phyloP scores from a whole-genome alignment of 2,329 filamentous ascomycete genomes.

The Dothistroma pini region DNA sequence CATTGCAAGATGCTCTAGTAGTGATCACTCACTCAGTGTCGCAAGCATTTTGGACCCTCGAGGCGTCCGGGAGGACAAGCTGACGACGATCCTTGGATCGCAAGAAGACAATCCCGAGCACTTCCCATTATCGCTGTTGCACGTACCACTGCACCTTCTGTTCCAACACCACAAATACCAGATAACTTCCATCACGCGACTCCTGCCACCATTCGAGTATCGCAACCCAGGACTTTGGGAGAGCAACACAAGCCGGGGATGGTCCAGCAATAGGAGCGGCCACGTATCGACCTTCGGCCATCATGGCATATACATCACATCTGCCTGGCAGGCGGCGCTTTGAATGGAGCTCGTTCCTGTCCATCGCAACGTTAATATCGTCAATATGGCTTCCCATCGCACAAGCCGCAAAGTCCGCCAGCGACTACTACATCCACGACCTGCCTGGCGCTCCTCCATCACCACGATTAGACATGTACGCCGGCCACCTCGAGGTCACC shows the following conservation, averaged over 20 bases:
- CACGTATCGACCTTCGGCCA: conserved; percentile 17
- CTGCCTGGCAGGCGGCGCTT: conserved; percentile 6
- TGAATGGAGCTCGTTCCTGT: conserved; percentile 16
- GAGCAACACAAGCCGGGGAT: conserved; percentile 2
- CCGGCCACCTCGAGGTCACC: conserved; percentile 90
- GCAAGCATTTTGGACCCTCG: conserved; percentile 7
- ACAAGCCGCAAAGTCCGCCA: conserved; percentile 58
- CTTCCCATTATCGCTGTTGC: neutral
- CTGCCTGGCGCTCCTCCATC: conserved; percentile 75
- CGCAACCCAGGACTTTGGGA: neutral
- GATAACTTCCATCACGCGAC: neutral
- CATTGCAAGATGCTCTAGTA: neutral
- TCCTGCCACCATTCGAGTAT: neutral
- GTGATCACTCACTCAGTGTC: too few species aligned
- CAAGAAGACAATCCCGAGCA: neutral
- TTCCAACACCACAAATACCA: neutral
- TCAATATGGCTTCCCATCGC: conserved; percentile 21
- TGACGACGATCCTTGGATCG: neutral
- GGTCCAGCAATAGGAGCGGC: conserved; percentile 16
- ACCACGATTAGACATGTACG: conserved; percentile 91
- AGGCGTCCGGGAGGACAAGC: neutral
- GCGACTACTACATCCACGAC: conserved; percentile 84
- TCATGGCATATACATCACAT: conserved; percentile 17
- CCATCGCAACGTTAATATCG: conserved; percentile 15
- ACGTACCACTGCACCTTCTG: neutral